Base-by-base conservation (phyloP, 2,329 filamentous ascomycete genomes). In the Aspergillus flavus region DNA sequence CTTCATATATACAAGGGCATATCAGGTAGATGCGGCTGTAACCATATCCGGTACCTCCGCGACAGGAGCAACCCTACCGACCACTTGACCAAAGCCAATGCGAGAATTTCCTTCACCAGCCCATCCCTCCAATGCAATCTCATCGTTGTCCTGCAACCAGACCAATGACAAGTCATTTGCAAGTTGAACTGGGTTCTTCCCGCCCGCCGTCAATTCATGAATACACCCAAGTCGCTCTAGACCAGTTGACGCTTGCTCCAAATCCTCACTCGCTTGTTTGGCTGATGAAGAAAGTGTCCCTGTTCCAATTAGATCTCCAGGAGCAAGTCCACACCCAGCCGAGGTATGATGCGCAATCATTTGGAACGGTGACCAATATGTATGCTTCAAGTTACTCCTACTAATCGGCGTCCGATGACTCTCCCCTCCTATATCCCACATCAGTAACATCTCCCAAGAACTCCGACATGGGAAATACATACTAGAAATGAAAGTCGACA, bases 291-390 rank as follows among this genome's bases (percentile, higher is more conserved):
- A 53, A 10, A 76, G 69, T 10, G 75, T 77, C 1, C 74, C 74
- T 0, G 75, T 77, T 0, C 71, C 73, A 52, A 77, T 39, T 3
- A 77, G 60, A 52, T 77, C 75, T 9, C 75, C 74, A 7, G 74
- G 72, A 10, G 67, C 66, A 23, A 76, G 61, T 39, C 70, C 68
- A 57, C 72, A 72, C 0, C 72, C 74, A 3, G 63, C 69, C 45
- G 69, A 71, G 19, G 73, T 67, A 26, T 75, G 67, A 68, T 76
- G 73, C 11, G 73, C 69, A 19, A 68, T 58, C 71, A 75, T 73
- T 54, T 76, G 72, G 7, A 68, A 64, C 16, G 69, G 64, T 30
- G 68, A 72, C 73, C 75, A 76, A 59, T 72, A 71, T 26, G 75
- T 63, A 19, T 71, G 62, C 19, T 62, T 61, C 2, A 59, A 61